phyloP scores from a whole-genome alignment of 2,329 filamentous ascomycete genomes.

The Apiospora kogelbergensis region DNA sequence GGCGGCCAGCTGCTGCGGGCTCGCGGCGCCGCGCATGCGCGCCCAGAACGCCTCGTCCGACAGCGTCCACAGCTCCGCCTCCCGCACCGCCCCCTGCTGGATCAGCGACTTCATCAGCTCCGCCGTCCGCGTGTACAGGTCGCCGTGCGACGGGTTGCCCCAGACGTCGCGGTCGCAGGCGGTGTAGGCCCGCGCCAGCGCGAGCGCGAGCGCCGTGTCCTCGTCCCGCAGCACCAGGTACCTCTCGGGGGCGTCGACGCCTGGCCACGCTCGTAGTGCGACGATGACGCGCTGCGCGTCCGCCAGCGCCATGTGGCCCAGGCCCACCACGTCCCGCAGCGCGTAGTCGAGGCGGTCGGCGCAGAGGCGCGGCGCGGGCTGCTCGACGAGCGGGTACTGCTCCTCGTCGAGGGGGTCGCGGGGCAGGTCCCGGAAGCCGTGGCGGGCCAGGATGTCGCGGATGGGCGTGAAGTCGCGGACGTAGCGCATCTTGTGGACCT shows the following conservation, averaged over 20 bases:
- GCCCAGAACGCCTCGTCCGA: slow-evolving; percentile 37
- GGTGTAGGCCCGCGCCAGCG: slow-evolving; percentile 33
- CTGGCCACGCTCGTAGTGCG: slow-evolving; percentile 30
- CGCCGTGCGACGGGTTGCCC: slow-evolving; percentile 36
- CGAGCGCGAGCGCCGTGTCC: slow-evolving; percentile 24
- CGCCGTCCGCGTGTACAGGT: slow-evolving; percentile 34
- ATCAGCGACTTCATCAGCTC: slow-evolving; percentile 28
- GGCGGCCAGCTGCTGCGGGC: slow-evolving; percentile 16
- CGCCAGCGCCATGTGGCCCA: slow-evolving; percentile 29
- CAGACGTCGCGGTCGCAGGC: slow-evolving; percentile 35
- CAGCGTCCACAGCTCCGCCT: slow-evolving; percentile 32
- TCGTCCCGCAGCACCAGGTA: slow-evolving; percentile 32
- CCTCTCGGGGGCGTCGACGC: slow-evolving; percentile 22
- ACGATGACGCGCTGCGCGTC: slow-evolving; percentile 28
- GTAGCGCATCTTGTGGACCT: slow-evolving; percentile 38
- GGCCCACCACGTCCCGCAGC: slow-evolving; percentile 34
- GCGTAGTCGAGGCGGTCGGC: slow-evolving; percentile 41
- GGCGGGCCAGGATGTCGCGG: slow-evolving; percentile 31
- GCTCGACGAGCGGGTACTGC: slow-evolving; percentile 38
- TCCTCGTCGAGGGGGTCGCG: slow-evolving; percentile 33
- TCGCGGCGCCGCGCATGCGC: slow-evolving; percentile 25
- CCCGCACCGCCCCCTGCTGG: slow-evolving; percentile 23
- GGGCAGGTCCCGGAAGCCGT: slow-evolving; percentile 29
- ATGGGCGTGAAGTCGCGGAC: slow-evolving; percentile 30
- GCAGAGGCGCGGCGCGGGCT: slow-evolving; percentile 37